Conservation (phyloP, 148 eudicot genomes). For the Cornus kousa region DNA sequence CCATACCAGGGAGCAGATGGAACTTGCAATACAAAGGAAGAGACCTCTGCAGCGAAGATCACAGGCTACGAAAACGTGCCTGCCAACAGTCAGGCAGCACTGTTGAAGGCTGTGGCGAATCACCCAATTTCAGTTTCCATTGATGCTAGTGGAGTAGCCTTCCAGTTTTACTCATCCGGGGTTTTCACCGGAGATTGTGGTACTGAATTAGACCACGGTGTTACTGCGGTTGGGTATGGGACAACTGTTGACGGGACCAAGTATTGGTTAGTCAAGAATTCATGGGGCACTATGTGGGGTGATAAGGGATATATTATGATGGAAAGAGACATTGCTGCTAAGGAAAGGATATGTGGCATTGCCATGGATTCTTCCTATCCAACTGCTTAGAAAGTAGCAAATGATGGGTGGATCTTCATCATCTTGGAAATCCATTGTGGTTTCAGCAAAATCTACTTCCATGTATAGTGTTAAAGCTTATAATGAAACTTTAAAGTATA, state of each 20-base stretch:
- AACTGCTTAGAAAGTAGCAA: slow-evolving; percentile 2
- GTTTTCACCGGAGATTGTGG: slow-evolving; percentile 23
- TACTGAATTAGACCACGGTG: slow-evolving; percentile 18
- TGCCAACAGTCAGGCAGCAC: slow-evolving; percentile 16
- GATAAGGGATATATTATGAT: slow-evolving; percentile 21
- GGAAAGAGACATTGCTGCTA: slow-evolving; percentile 15
- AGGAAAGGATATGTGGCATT: slow-evolving; percentile 22
- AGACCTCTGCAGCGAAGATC: slow-evolving; percentile 19
- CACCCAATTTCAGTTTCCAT: slow-evolving; percentile 25
- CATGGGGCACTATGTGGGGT: slow-evolving; percentile 30
- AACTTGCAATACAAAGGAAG: slow-evolving; percentile 18
- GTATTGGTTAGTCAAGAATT: slow-evolving; percentile 30
- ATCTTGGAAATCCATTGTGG: background rate
- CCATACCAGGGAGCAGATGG: slow-evolving; percentile 2
- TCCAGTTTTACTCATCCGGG: slow-evolving; percentile 19
- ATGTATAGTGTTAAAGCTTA: background rate
- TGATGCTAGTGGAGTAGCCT: slow-evolving; percentile 17
- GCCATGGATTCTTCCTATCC: slow-evolving; percentile 25
- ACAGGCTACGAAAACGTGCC: slow-evolving; percentile 24
- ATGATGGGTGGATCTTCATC: background rate
- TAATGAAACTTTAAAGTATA: background rate
- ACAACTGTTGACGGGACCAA: slow-evolving; percentile 14
- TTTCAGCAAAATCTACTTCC: background rate
- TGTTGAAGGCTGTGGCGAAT: slow-evolving; percentile 24
- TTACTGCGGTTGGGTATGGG: slow-evolving; percentile 22